Evolutionary conservation across 352 stramenopile genomes (phyloP), one percentile per base, ranked within the genome.

Genomic region (Globisporangium radiosum): DNA sequence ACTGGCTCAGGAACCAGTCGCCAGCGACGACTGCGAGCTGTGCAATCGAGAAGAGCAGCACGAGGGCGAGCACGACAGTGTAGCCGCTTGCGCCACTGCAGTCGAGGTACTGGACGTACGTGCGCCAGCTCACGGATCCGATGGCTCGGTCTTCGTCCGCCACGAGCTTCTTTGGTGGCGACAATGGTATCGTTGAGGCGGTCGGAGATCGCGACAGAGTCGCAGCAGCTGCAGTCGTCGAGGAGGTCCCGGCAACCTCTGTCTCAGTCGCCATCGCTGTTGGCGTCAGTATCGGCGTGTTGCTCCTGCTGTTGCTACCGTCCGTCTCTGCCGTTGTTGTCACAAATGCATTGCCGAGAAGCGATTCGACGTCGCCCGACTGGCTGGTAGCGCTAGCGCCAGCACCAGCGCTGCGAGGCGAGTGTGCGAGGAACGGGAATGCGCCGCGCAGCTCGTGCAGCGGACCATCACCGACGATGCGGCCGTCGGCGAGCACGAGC

Each of bases 1-100:
- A 85, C 36, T 70, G 66, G 53, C 72, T 81, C 14, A 84, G 47
- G 40, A 81, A 86, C 70, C 68, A 86, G 52, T 86, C 76, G 47
- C 63, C 75, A 38, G 75, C 73, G 56, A 84, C 80, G 11, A 82
- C 50, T 1, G 65, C 62, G 7, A 79, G 53, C 63, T 85, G 75
- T 2, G 75, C 70, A 37, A 77, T 48, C 3, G 61, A 63, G 47
- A 84, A 86, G 9, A 81, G 54, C 3, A 58, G 15, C 7, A 76
- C 38, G 52, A 84, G 73, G 0, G 60, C 60, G 1, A 43, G 49
- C 0, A 42, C 62, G 3, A 87, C 52, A 1, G 76, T 17, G 13
- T 65, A 65, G 33, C 70, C 76, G 50, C 78, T 78, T 70, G 70
- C 82, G 33, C 73, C 76, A 1, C 66, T 78, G n/a, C 67, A 62